Evolutionary conservation across 192 early-diverging fungal genomes (phyloP), one percentile per base, ranked within the genome.

Genomic region (Coemansia sp.): DNA sequence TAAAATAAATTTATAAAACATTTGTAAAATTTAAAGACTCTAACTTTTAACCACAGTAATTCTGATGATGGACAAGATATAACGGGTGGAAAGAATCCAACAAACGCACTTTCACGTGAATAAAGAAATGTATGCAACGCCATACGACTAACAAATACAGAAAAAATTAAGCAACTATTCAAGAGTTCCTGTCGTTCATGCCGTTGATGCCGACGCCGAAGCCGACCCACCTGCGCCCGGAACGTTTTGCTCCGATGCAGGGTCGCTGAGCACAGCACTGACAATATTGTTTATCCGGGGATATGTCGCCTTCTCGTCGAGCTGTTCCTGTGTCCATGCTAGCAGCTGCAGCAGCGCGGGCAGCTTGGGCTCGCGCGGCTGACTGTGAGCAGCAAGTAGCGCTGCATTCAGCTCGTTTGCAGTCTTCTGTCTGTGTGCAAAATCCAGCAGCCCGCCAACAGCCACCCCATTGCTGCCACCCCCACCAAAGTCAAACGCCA

Each of bases 331-430:
- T 18, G 88, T 80, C 93, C 94, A 99, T 21, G 87, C 84, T n/a
- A 98, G 74, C 85, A 98, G 87, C 66, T 92, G 89, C 52, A 99
- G 57, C 52, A 99, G 54, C 15, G 85, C 80, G 18, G 95, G 95
- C 49, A 99, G 80, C 67, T 95, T 98, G 6, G 97, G 94, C 69
- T 96, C 93, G 53, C 85, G 89, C 30, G 95, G 95, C 69, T 94
- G 92, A 54, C 90, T 92, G 61, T 95, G 93, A 2, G 91, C 84
- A 4, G 86, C 83, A 48, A 99, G 71, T 57, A 99, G 84, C 6
- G 94, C 97, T 0, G 91, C 83, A 73, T 99, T 99, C 53, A 98
- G 81, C 68, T 99, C 97, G 19, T 85, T 86, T 0, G 97, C 97
- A 9, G 89, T 89, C 71, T 93, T 91, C 72, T 96, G 93, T 38